A percentile compares a stretch with the other conserved stretches of the same genome.
phyloP scores from a whole-genome alignment of 2,329 filamentous ascomycete genomes.

The Verticillium zaregamsianum region DNA sequence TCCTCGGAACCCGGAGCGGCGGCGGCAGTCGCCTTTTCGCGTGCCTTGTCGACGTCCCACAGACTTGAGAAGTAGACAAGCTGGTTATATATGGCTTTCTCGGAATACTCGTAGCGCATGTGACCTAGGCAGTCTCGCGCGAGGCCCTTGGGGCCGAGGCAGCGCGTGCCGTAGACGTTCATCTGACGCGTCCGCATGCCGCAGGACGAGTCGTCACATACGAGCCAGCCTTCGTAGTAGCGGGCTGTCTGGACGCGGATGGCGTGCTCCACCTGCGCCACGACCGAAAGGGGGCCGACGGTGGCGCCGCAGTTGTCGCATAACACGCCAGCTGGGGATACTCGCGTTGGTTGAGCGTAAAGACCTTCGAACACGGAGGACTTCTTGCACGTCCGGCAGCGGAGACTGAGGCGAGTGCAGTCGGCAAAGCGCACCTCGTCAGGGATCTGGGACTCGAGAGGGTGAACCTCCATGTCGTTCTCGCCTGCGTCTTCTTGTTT shows the following conservation, averaged over 20 bases:
- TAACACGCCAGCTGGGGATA: constrained; percentile 70
- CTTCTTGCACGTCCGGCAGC: constrained; percentile 76
- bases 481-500: constrained; percentile 43
- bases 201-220: constrained; percentile 86
- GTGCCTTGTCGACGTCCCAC: constrained; percentile 86
- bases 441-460: constrained; percentile 89
- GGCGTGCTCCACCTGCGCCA: constrained; percentile 83
- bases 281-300: constrained; percentile 67
- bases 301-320: constrained; percentile 66
- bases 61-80: constrained; percentile 79
- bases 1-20: constrained; percentile 18
- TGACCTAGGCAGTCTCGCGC: constrained; percentile 79
- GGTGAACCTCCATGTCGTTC: constrained; percentile 72
- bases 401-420: constrained; percentile 70
- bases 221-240: constrained; percentile 91
- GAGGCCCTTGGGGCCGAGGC: constrained; percentile 80
- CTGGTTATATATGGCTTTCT: constrained; percentile 94
- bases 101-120: constrained; percentile 84
- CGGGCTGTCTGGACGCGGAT: constrained; percentile 72
- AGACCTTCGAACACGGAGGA: constrained; percentile 75
- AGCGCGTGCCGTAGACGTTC: constrained; percentile 86
- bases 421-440: constrained; percentile 86
- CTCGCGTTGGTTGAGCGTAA: constrained; percentile 47
- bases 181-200: constrained; percentile 85
- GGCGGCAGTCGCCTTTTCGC: constrained; percentile 41